Base-by-base conservation (phyloP, 345 rosid genomes). In the Arabidopsis arenosa region DNA sequence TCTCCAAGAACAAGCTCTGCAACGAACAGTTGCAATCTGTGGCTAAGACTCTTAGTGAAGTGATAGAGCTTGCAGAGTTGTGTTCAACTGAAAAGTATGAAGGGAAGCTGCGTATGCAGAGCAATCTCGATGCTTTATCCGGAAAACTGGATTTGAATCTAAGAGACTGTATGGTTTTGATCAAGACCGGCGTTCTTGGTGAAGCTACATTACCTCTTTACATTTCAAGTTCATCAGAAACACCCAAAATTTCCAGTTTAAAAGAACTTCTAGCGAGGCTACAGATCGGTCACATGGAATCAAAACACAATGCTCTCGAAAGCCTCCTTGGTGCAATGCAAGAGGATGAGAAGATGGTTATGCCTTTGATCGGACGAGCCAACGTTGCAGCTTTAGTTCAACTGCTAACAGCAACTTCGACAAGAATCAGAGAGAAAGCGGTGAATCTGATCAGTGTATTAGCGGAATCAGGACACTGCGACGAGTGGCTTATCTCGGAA, bases 51-150 rank as follows among this genome's bases (percentile, higher is more conserved):
- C 82, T 94, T 49, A 80, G 80, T 40, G 89, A 89, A 48, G 87
- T 74, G 21, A 75, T 76, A 57, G 90, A 82, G 57, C 80, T 89
- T 74, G 89, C 97, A 1, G 89, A 87, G 9, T 78, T 83, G 53
- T 90, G 96, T 67, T 52, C 76, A 62, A 73, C 80, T 51, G 92
- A 89, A 55, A 90, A 82, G 80, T 86, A 77, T 55, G 89, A 89
- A 56, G 98, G 98, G 77, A 94, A 94, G 87, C 90, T 94, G 3
- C 81, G 85, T 84, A 92, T 92, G 93, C 98, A 94, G 83, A 94
- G 92, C 79, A 84, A 92, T 80, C 96, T 94, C 4, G 97, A 94
- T 76, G 85, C 96, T 0, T 79, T 94, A 75, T 89, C 85, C 0
- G 91, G 96, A 62, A 92, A 89, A 68, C 73, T 94, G 81, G 93